Percentiles rank a stretch among this genome's conserved stretches.
These are phyloP conservation scores for Tarenaya hassleriana DNA, from an alignment of 345 rosid species.

Conservation along the genomic window DNA sequence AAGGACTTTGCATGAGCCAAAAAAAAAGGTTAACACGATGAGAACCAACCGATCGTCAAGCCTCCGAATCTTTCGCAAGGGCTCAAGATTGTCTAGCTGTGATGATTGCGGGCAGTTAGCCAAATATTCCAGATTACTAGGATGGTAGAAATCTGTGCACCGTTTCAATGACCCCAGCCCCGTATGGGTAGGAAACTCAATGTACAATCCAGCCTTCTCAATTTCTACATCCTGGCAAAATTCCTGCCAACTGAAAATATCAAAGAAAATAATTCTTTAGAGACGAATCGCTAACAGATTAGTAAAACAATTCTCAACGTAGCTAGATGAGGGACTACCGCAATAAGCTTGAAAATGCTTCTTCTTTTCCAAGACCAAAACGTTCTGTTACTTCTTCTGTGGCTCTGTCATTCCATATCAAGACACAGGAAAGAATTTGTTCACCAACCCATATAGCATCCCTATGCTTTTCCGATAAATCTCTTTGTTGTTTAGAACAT, in stretches of 20 bases:
- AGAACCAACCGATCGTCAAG: slow-evolving; percentile 38
- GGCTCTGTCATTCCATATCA: slow-evolving; percentile 49
- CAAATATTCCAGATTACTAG: slow-evolving; percentile 35
- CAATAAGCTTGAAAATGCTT: slow-evolving; percentile 57
- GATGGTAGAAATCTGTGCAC: slow-evolving; percentile 29
- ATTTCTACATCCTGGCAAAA: slow-evolving; percentile 70
- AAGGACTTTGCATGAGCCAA: not conserved
- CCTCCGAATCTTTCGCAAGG: slow-evolving; percentile 38
- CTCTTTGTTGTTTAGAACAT: too few relatives aligned
- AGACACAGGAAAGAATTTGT: slow-evolving; percentile 46
- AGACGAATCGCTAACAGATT: slow-evolving; percentile 15
- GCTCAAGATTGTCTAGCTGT: slow-evolving; percentile 35
- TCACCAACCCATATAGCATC: slow-evolving; percentile 51
- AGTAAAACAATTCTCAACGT: slow-evolving; percentile 1
- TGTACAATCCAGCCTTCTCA: slow-evolving; percentile 61
- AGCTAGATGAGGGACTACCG: slow-evolving; percentile 44
- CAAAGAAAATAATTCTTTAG: slow-evolving; percentile 17
- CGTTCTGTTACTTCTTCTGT: slow-evolving; percentile 31
- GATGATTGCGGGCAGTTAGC: slow-evolving; percentile 28
- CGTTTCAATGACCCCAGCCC: slow-evolving; percentile 25
- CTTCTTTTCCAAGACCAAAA: slow-evolving; percentile 46
- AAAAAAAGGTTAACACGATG: slow-evolving; percentile 10
- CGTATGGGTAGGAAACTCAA: slow-evolving; percentile 29
- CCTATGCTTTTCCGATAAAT: slow-evolving; percentile 27
- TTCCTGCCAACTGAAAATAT: slow-evolving; percentile 73